These are phyloP conservation scores for Leptomonas pyrrhocoris DNA, from an alignment of 208 protist genomes.

Conservation along the genomic window DNA sequence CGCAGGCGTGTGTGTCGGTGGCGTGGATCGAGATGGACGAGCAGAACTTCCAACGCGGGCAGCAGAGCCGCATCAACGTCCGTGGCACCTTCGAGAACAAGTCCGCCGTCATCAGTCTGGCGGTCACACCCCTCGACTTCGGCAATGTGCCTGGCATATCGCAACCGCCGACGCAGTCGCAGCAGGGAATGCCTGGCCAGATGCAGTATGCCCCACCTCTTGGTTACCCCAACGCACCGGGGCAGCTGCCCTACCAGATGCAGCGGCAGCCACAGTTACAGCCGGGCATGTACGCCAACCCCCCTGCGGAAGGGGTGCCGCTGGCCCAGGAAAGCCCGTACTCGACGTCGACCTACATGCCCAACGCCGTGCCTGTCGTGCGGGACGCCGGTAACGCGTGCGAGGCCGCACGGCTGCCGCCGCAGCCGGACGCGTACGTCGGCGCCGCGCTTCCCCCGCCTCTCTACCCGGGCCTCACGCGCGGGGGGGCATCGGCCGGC, in stretches of 20 bases:
- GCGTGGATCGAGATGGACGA: conserved; percentile 50
- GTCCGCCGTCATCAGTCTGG: conserved; percentile 34
- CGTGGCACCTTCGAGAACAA: conserved; percentile 50
- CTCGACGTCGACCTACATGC: conserved; percentile 37
- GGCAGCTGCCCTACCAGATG: conserved; percentile 4
- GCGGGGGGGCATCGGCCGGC: background rate
- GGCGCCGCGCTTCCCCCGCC: conserved; percentile 31
- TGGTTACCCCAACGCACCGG: background rate
- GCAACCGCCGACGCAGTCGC: conserved; percentile 9
- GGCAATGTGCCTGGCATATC: conserved; percentile 7
- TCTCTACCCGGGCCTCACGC: conserved; percentile 17
- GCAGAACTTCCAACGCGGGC: conserved; percentile 31
- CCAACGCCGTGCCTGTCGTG: conserved; percentile 17
- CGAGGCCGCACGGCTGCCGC: conserved; percentile 28
- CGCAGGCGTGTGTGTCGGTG: conserved; percentile 49
- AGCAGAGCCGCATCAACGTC: conserved; percentile 37
- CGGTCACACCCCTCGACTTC: conserved; percentile 45
- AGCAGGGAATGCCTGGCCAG: conserved; percentile 13
- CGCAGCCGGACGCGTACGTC: conserved; percentile 20
- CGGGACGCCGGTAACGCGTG: conserved; percentile 13
- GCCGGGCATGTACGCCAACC: conserved; percentile 14
- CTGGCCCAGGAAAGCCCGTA: conserved; percentile 32
- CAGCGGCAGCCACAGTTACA: conserved; percentile 16
- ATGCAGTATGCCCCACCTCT: background rate
- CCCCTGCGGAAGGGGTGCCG: conserved; percentile 35